Evolutionary conservation across 306 rosid species (phyloP).

Genomic region (Pachyrhizus erosus): DNA sequence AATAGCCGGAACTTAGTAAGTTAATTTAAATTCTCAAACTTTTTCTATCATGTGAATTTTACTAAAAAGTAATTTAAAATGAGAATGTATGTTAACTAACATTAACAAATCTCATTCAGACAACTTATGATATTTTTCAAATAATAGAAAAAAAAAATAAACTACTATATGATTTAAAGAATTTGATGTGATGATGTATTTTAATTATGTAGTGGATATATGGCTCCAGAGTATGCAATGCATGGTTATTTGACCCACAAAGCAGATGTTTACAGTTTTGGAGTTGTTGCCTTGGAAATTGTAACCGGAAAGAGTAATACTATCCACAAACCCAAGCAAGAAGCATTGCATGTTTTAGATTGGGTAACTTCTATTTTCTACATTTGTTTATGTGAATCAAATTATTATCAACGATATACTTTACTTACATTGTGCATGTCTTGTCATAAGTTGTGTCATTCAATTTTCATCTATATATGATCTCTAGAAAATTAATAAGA

Average conservation of each 20-base stretch:
- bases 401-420: neutral
- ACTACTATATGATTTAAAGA: no score
- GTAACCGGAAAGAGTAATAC: constrained; percentile 64
- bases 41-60: neutral
- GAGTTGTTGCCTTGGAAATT: constrained; percentile 65
- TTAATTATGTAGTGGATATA: constrained; percentile 45
- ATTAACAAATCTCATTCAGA: no score
- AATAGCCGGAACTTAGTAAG: constrained; percentile 58
- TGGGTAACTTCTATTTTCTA: constrained; percentile 39
- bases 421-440: neutral
- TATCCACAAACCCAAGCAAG: constrained; percentile 49
- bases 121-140: no score
- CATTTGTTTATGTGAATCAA: neutral
- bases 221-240: constrained; percentile 80
- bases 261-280: constrained; percentile 74
- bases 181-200: no score
- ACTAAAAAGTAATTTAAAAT: no score
- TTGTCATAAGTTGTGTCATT: no score
- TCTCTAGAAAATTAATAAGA: no score
- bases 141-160: no score
- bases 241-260: constrained; percentile 67
- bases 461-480: no score
- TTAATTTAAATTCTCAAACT: no score
- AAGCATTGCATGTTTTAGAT: constrained; percentile 60
- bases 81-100: no score